Evolutionary conservation across 768 basidiomycete genomes (phyloP).

Genomic region (Boletus bicolor): DNA sequence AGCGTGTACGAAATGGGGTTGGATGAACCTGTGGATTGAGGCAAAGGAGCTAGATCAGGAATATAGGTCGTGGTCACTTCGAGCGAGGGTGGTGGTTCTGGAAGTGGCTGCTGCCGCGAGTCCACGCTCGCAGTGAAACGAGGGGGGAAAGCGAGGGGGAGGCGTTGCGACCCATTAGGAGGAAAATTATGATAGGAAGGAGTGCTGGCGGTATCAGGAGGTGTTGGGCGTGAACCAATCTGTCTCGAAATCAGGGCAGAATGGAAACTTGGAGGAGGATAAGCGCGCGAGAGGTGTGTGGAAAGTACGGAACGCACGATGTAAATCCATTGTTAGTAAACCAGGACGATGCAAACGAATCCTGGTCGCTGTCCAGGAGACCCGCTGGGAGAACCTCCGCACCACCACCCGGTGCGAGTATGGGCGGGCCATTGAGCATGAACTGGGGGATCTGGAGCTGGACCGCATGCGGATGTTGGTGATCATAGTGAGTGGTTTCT

Average conservation of each 20-base stretch:
- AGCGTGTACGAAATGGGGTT: constrained; percentile 2
- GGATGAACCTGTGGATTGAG: constrained; percentile 3
- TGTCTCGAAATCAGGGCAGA: constrained; percentile 18
- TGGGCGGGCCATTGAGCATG: constrained; percentile 54
- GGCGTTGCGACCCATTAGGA: not conserved
- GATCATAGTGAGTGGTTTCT: constrained; percentile 2
- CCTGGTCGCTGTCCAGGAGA: constrained; percentile 25
- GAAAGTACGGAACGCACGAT: constrained; percentile 17
- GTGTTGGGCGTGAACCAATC: not conserved
- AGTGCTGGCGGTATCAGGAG: not conserved
- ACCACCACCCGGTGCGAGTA: constrained; percentile 67
- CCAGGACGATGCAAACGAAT: constrained; percentile 44
- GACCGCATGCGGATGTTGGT: constrained; percentile 26
- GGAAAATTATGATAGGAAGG: not conserved
- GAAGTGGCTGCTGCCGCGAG: constrained; percentile 5
- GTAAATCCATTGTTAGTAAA: constrained; percentile 46
- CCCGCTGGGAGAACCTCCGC: constrained; percentile 65
- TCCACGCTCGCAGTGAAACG: constrained; percentile 2
- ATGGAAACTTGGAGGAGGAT: constrained; percentile 23
- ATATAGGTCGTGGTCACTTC: constrained; percentile 1
- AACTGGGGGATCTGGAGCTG: constrained; percentile 67
- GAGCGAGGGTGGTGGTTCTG: constrained; percentile 1
- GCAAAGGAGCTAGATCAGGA: constrained; percentile 3
- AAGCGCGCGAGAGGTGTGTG: constrained; percentile 3
- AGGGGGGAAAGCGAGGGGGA: not conserved